phyloP scores from a whole-genome alignment of 192 early-diverging fungal genomes.

The Rhizophlyctis rosea region DNA sequence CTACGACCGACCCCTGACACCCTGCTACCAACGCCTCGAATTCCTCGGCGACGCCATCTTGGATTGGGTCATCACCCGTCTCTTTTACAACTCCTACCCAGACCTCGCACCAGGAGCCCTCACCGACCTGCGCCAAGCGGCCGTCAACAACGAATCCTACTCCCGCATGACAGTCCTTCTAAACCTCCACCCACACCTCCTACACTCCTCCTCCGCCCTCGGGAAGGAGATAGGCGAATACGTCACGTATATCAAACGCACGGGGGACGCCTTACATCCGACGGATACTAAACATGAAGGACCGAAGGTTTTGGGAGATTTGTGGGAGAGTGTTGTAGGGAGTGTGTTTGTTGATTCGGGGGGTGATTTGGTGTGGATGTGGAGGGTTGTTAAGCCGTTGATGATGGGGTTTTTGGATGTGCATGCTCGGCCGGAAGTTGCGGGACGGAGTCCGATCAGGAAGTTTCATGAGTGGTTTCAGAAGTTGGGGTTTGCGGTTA shows the following conservation, averaged over 20 bases:
- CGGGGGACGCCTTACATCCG: slow-evolving; percentile 13
- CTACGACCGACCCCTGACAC: neutral
- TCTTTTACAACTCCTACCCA: slow-evolving; percentile 72
- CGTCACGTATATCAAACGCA: slow-evolving; percentile 40
- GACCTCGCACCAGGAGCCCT: slow-evolving; percentile 67
- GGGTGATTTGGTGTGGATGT: slow-evolving; percentile 52
- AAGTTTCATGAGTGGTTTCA: slow-evolving; percentile 43
- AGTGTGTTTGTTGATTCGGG: slow-evolving; percentile 80
- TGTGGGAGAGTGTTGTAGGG: slow-evolving; percentile 79
- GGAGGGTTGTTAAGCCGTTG: slow-evolving; percentile 41
- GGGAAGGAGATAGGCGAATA: slow-evolving; percentile 56
- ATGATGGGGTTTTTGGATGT: slow-evolving; percentile 30
- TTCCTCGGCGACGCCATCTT: slow-evolving; percentile 85
- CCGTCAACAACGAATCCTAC: slow-evolving; percentile 82
- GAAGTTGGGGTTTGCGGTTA: slow-evolving; percentile 35
- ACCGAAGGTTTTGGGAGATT: slow-evolving; percentile 81
- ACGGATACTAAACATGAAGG: slow-evolving; percentile 39
- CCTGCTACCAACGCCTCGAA: slow-evolving; percentile 86
- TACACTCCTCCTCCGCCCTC: slow-evolving; percentile 55
- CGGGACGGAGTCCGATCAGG: slow-evolving; percentile 45
- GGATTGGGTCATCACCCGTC: slow-evolving; percentile 73
- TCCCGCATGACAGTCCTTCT: slow-evolving; percentile 62
- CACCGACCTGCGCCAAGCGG: slow-evolving; percentile 80
- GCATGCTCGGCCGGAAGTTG: slow-evolving; percentile 37
- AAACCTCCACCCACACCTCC: slow-evolving; percentile 62